Percentiles rank a stretch among this genome's conserved stretches.
phyloP scores from a whole-genome alignment of 306 rosid genomes.

The Inga oerstediana region DNA sequence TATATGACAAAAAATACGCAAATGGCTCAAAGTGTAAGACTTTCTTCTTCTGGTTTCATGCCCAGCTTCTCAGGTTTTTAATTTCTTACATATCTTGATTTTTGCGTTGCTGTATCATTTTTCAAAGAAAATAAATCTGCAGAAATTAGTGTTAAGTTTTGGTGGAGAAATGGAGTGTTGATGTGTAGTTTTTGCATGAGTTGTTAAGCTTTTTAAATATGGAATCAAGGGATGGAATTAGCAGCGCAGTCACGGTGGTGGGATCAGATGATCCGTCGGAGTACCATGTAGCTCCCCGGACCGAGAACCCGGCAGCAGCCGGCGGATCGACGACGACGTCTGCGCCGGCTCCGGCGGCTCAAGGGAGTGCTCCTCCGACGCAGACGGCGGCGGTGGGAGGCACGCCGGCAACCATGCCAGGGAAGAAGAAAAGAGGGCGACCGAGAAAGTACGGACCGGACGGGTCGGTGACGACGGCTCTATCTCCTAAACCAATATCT shows the following conservation, averaged over 20 bases:
- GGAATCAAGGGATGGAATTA: slow-evolving; percentile 85
- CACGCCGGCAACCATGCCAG: slow-evolving; percentile 36
- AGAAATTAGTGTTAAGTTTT: slow-evolving; percentile 32
- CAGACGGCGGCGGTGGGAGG: slow-evolving; percentile 28
- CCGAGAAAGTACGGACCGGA: slow-evolving; percentile 95
- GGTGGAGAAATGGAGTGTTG: slow-evolving; percentile 51
- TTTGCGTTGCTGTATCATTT: slow-evolving; percentile 25
- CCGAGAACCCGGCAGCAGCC: slow-evolving; percentile 54
- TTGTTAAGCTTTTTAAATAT: slow-evolving; percentile 49
- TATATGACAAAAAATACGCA: slow-evolving; percentile 24
- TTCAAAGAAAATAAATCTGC: background rate
- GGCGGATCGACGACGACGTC: slow-evolving; percentile 53
- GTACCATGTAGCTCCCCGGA: slow-evolving; percentile 87
- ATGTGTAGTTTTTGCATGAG: slow-evolving; percentile 43
- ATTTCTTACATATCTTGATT: slow-evolving; percentile 18
- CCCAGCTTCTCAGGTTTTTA: slow-evolving; percentile 26
- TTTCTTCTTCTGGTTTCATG: slow-evolving; percentile 41
- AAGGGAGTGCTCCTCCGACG: slow-evolving; percentile 32
- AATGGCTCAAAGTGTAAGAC: slow-evolving; percentile 35
- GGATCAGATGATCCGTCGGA: slow-evolving; percentile 99
- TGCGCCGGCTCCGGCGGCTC: slow-evolving; percentile 24
- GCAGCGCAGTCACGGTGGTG: slow-evolving; percentile 92
- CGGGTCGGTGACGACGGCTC: slow-evolving; percentile 74
- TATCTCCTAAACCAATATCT: slow-evolving; percentile 93
- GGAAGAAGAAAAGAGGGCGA: slow-evolving; percentile 92